phyloP scores from a whole-genome alignment of 1,284 basidiomycete genomes.

The Peniophora sp. region DNA sequence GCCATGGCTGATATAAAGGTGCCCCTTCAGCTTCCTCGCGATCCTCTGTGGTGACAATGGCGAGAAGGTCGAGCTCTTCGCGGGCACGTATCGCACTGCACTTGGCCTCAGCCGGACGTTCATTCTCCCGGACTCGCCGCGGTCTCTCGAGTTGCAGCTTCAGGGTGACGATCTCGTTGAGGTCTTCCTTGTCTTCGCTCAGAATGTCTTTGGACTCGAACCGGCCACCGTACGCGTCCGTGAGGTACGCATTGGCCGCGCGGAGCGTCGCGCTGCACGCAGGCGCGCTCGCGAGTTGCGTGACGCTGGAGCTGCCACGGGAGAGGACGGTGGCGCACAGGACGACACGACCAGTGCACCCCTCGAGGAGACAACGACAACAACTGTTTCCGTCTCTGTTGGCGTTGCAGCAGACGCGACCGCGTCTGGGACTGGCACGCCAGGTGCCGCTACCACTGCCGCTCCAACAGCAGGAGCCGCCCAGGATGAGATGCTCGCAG shows the following conservation, averaged over 20 bases:
- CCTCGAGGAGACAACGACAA: conserved; percentile 45
- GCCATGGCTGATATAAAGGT: background rate
- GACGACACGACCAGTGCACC: conserved; percentile 11
- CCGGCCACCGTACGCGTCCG: conserved; percentile 86
- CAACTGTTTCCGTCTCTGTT: conserved; percentile 58
- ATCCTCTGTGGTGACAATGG: conserved; percentile 87
- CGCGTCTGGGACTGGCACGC: conserved; percentile 4
- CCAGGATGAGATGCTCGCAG: conserved; percentile 57
- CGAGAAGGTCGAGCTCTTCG: conserved; percentile 87
- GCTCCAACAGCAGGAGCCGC: conserved; percentile 7
- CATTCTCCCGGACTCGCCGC: conserved; percentile 81
- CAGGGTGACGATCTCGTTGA: conserved; percentile 87
- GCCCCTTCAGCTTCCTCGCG: conserved; percentile 71
- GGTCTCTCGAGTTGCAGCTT: conserved; percentile 78
- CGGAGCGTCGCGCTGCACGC: conserved; percentile 75
- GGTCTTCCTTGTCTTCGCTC: conserved; percentile 79
- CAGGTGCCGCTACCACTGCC: background rate
- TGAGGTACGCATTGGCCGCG: conserved; percentile 80
- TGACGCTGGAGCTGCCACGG: conserved; percentile 34
- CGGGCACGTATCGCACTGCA: conserved; percentile 76
- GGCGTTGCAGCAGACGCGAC: conserved; percentile 30
- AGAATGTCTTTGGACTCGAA: conserved; percentile 84
- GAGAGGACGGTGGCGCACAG: conserved; percentile 35
- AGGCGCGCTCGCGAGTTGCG: conserved; percentile 62
- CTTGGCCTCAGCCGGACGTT: conserved; percentile 78